These are phyloP conservation scores for Cercophora newfieldiana DNA, from an alignment of 495 filamentous ascomycete genomes.

Conservation along the genomic window DNA sequence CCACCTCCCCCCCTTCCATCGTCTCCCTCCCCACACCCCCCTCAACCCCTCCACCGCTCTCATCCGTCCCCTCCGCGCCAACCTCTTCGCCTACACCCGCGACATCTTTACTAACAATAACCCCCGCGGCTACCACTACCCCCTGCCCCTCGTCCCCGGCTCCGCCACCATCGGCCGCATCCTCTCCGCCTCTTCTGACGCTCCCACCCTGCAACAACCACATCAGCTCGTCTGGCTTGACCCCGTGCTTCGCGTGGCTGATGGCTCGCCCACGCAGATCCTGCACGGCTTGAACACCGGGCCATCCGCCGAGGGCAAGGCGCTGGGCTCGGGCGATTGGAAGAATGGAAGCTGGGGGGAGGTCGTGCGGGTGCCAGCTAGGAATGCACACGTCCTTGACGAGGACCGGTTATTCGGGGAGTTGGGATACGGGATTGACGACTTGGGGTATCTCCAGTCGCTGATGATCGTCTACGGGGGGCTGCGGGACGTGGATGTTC, in stretches of 20 bases:
- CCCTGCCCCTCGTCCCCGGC: constrained; percentile 28
- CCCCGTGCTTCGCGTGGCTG: constrained; percentile 41
- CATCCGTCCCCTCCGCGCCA: constrained; percentile 27
- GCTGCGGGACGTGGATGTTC: constrained; percentile 45
- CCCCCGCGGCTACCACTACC: constrained; percentile 30
- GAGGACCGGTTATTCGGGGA: constrained; percentile 29
- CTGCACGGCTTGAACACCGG: constrained; percentile 35
- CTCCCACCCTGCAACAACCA: constrained; percentile 30
- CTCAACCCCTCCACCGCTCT: constrained; percentile 25
- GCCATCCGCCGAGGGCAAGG: constrained; percentile 9
- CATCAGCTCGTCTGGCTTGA: constrained; percentile 50
- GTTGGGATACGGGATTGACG: constrained; percentile 31
- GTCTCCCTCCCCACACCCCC: constrained; percentile 22
- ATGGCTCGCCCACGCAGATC: constrained; percentile 35
- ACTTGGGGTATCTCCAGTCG: constrained; percentile 22
- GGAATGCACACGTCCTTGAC: constrained; percentile 38
- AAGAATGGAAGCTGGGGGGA: constrained; percentile 43
- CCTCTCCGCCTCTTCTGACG: constrained; percentile 44
- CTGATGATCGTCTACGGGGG: constrained; percentile 46
- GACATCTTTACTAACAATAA: constrained; percentile 30
- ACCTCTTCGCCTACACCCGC: constrained; percentile 27
- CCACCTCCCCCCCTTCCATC: constrained; percentile 24
- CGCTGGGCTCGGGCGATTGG: constrained; percentile 38
- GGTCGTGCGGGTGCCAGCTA: constrained; percentile 39
- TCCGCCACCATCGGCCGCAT: constrained; percentile 45